These are phyloP conservation scores for Fraxinus floribunda DNA, from an alignment of 305 asterid genomes.

Conservation along the genomic window DNA sequence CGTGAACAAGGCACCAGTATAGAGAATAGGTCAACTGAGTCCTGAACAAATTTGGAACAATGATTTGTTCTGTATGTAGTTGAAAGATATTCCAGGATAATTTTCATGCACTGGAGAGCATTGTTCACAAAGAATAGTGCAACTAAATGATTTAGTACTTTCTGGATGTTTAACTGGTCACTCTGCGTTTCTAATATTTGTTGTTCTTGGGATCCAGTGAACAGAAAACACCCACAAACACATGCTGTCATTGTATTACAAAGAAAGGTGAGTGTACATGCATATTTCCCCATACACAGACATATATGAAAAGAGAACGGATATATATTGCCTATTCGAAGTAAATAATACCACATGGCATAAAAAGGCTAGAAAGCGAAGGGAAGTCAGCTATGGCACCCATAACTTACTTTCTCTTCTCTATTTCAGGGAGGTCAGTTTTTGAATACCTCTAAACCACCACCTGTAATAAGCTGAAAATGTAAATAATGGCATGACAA, in stretches of 20 bases:
- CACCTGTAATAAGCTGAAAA: constrained; percentile 49
- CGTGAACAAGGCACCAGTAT: not conserved
- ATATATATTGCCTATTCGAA: not conserved
- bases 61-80: not conserved
- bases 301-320: not conserved
- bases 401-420: constrained; percentile 74
- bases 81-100: not conserved
- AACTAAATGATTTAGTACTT: not conserved
- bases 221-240: not conserved
- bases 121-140: not conserved
- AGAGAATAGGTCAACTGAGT: not conserved
- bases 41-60: not conserved
- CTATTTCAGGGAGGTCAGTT: constrained; percentile 88
- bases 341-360: not conserved
- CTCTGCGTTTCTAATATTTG: not conserved
- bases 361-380: constrained; percentile 3
- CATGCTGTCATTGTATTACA: not conserved
- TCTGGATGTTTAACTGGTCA: not conserved
- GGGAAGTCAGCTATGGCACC: not conserved
- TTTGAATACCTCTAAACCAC: constrained; percentile 71
- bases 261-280: not conserved
- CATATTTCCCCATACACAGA: not conserved
- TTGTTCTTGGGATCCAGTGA: not conserved
- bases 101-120: not conserved
- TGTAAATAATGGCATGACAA: constrained; percentile 3